Base-by-base conservation (phyloP, 164 flowering plant species). In the Protea cynaroides region DNA sequence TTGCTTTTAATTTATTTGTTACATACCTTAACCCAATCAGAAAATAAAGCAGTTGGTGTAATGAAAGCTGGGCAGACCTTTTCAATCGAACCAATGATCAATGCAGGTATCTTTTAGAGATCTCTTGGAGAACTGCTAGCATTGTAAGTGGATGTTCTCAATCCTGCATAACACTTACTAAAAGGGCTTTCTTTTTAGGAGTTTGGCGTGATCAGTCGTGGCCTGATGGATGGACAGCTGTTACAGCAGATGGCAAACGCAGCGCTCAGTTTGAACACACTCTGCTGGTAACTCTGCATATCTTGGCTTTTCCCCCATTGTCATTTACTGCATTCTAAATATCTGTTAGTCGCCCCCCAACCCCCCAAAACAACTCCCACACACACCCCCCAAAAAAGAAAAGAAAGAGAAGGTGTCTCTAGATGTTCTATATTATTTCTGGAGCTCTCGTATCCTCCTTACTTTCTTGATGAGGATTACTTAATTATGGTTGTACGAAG, bases 221-320 rank as follows among this genome's bases (percentile, higher is more conserved):
- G 99, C 99, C 99, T 66, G 97, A 94, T 85, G 97, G 97, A 68
- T 94, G 99, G 99, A 94, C 99, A 44, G 90, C 82, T 72, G 96
- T 85, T 23, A 88, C 99, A 59, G 96, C 90, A n/a, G 99, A 94
- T 79, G 99, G 99, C 37, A 94, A 89, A 69, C 88, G 89, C 67
- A 94, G 99, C 75, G 97, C 99, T 40, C 99, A 91, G 74, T 94
- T 94, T 79, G 99, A 94, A 73, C 99, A 94, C 75, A 94, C 99
- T 12, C 91, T 94, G 63, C 60, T 94, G 96, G 99, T 91, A 83
- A 69, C 9, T 36, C 23, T 47, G 5, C 62, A 22, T 40, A 8
- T 40, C 46, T 1, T 40, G 8, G 1, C 10, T 47, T 65, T 29
- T 14, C 18, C 38, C 25, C 47, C 53, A 54, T 64, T 46, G 18